Conservation (phyloP, 2,329 filamentous ascomycete genomes). For the Colletotrichum plurivorum region DNA sequence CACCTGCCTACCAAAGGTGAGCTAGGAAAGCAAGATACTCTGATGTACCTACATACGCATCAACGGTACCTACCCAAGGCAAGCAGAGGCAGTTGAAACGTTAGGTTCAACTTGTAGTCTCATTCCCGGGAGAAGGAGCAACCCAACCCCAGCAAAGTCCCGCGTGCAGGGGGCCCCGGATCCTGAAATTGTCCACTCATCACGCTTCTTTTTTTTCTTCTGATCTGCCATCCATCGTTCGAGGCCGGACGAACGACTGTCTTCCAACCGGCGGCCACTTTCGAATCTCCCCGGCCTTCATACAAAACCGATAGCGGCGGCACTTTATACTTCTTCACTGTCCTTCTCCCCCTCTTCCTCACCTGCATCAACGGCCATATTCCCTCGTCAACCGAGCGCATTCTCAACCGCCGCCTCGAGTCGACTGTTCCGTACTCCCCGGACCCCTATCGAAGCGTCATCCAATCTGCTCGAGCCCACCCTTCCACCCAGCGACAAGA, state of each 20-base stretch:
- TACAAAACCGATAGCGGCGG: constrained; percentile 14
- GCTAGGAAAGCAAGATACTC: neutral
- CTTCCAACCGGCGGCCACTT: constrained; percentile 22
- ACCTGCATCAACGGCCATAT: constrained; percentile 3
- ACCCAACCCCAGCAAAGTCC: constrained; percentile 1
- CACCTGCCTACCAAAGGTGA: neutral
- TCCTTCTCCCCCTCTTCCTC: neutral
- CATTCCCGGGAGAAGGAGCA: no score
- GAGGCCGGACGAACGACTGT: constrained; percentile 34
- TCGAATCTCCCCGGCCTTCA: constrained; percentile 19
- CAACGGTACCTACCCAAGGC: neutral
- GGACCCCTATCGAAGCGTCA: constrained; percentile 22
- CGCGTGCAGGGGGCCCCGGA: constrained; percentile 21
- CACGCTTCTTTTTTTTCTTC: constrained; percentile 30
- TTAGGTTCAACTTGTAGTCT: no score
- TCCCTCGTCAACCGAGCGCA: constrained; percentile 15
- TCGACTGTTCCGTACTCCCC: constrained; percentile 12
- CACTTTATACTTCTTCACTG: neutral
- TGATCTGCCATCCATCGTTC: constrained; percentile 32
- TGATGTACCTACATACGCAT: neutral
- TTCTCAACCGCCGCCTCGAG: constrained; percentile 26
- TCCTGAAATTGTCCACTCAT: constrained; percentile 30
- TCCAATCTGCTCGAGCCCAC: constrained; percentile 11
- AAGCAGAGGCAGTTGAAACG: no score
- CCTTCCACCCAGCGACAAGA: neutral